A percentile compares a stretch with the other conserved stretches of the same genome.
These are phyloP conservation scores for Nitzschia putrida DNA, from an alignment of 108 stramenopile genomes.

Conservation along the genomic window DNA sequence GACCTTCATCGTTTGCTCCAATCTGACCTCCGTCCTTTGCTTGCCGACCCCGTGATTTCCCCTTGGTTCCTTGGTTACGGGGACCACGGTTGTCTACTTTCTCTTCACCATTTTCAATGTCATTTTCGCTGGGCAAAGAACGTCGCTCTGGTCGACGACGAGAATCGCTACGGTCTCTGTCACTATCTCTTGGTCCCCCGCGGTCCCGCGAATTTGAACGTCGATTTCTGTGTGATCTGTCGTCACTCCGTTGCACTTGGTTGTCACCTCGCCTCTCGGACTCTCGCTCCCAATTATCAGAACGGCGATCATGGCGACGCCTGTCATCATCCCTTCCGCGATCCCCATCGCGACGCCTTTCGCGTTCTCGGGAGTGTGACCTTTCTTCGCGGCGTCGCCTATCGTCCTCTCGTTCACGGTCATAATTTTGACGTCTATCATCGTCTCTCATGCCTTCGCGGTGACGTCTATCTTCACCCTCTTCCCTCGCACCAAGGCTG, in stretches of 20 bases:
- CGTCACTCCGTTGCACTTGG: too few relatives aligned
- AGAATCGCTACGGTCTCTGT: too few relatives aligned
- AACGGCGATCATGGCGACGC: too few relatives aligned
- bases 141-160: too few relatives aligned
- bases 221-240: too few relatives aligned
- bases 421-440: not conserved
- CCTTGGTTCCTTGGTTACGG: too few relatives aligned
- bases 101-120: not conserved
- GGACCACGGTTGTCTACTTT: not conserved
- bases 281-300: too few relatives aligned
- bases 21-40: not conserved
- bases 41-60: not conserved
- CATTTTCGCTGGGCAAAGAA: not conserved
- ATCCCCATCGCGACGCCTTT: not conserved
- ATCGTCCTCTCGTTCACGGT: not conserved
- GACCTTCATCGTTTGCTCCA: not conserved
- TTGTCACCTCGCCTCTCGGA: too few relatives aligned
- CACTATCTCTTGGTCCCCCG: too few relatives aligned
- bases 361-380: not conserved
- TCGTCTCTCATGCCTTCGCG: not conserved
- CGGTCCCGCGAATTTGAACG: too few relatives aligned
- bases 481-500: not conserved
- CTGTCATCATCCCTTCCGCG: conserved; percentile 1
- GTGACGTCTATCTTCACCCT: not conserved
- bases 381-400: not conserved